Conservation (phyloP, 345 rosid genomes). For the Eucalyptus regnans region DNA sequence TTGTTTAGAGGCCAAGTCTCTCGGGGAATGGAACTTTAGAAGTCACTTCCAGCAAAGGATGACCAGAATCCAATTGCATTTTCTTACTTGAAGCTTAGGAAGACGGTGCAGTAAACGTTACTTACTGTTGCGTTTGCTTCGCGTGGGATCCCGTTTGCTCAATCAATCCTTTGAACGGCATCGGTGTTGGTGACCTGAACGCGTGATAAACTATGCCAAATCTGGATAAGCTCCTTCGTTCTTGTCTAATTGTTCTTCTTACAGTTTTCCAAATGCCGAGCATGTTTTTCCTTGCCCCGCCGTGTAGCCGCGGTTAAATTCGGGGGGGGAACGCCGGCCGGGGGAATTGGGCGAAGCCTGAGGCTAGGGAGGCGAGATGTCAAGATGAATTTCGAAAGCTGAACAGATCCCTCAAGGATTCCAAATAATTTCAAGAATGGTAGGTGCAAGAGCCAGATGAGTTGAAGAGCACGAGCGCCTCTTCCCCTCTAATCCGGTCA, state of each 20-base stretch:
- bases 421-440: background rate
- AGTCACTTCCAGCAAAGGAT: background rate
- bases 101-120: background rate
- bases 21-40: background rate
- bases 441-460: background rate
- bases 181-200: background rate
- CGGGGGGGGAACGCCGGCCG: background rate
- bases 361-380: background rate
- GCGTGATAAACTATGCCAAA: background rate
- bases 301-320: background rate
- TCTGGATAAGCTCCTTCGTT: background rate
- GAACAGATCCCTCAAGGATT: background rate
- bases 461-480: background rate
- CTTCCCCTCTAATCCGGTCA: background rate
- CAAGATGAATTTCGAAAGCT: background rate
- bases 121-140: background rate
- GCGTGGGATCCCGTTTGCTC: background rate
- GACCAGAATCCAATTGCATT: background rate
- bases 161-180: background rate
- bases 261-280: background rate
- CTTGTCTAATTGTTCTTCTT: background rate
- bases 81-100: background rate
- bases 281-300: background rate
- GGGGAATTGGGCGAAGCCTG: background rate
- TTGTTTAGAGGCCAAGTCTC: background rate